Base-by-base conservation (phyloP, 352 stramenopile species). In the Pythium dissotocum region DNA sequence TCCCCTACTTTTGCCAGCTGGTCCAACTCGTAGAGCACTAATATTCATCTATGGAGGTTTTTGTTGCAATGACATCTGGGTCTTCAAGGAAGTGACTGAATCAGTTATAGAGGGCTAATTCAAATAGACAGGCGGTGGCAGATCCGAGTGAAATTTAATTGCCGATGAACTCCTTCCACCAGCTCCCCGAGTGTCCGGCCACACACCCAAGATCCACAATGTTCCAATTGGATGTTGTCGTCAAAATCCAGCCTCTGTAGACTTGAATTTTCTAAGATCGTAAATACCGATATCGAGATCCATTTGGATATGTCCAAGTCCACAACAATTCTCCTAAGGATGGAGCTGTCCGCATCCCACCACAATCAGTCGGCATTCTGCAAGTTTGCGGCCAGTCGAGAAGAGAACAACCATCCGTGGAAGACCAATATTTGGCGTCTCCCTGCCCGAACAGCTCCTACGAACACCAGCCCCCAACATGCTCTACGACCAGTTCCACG, bases 401-500 rank as follows among this genome's bases (percentile, higher is more conserved):
- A 46, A 46, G 38, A 40, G 35, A 40, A 40, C 35, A 2, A 46
- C 8, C 38, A 14, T 0, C 38, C 9, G 6, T 40, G 9, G 35
- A 40, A 46, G 38, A n/a, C 38, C 13, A 13, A 5, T n/a, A 6
- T 46, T 4, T 13, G 9, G 38, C 5, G 38, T 46, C 38, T 18
- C 9, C 21, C 21, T 24, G 21, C 21, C 21, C 21, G 0, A 24
- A 24, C 21, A 24, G 21, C 21, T 24, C 13, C 8, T 46, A n/a
- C 38, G 38, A 18, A 38, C 33, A 38, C 33, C 33, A 5, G 16
- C 38, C 13, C 16, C 16, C 48, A 54, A 5, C 9, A 54, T 54
- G 48, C n/a, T 64, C 58, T 33, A 18, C 42, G 33, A 46, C 7
- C 58, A 64, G 32, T 64, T 64, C 58, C 14, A 24, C 58, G 58